Base-by-base conservation (phyloP, 495 filamentous ascomycete species). In the Pseudotulostoma volvatum region DNA sequence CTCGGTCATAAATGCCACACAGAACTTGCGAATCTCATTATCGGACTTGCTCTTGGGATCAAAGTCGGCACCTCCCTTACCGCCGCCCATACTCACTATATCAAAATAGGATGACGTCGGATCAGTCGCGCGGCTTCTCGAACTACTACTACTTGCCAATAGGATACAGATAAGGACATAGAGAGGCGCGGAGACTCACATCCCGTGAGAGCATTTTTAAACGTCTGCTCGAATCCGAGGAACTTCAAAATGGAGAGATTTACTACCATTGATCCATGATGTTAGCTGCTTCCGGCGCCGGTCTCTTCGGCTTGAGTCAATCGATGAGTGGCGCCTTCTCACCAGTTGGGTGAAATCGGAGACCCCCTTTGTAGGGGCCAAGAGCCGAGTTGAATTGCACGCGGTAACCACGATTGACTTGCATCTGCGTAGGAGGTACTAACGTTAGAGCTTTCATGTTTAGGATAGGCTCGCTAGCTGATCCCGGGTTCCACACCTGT, bases 331-430 rank as follows among this genome's bases (percentile, higher is more conserved):
- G n/a, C n/a, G n/a, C n/a, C n/a, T 9, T 38, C 9, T 3, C 23
- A 38, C 19, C 23, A 11, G 81, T 75, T 38, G 88, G 90, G 59
- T 97, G 90, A 68, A 97, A 88, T 40, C 90, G 71, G 47, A 96
- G 77, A 53, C 90, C 90, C 46, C 90, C 90, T 73, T 97, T 97
- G 78, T 93, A 97, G 25, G 90, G 90, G 37, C 90, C 90, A 19
- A 97, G 77, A 36, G 90, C 90, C 14, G 84, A 93, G 73, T 96
- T 97, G 81, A 93, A 97, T 64, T 97, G 90, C 8, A 97, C 88
- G 53, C 90, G 84, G 71, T 79, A 97, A 48, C 88, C 90, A 41
- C 83, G 79, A 74, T 97, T 96, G 62, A 95, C 81, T 61, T 92
- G 84, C 47, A 86, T 67, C 57, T 87, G 58, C n/a, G n/a, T n/a